A percentile compares a stretch with the other conserved stretches of the same genome.
Evolutionary conservation across 2,329 filamentous ascomycete genomes (phyloP).

Genomic region (Colletotrichum sp.): DNA sequence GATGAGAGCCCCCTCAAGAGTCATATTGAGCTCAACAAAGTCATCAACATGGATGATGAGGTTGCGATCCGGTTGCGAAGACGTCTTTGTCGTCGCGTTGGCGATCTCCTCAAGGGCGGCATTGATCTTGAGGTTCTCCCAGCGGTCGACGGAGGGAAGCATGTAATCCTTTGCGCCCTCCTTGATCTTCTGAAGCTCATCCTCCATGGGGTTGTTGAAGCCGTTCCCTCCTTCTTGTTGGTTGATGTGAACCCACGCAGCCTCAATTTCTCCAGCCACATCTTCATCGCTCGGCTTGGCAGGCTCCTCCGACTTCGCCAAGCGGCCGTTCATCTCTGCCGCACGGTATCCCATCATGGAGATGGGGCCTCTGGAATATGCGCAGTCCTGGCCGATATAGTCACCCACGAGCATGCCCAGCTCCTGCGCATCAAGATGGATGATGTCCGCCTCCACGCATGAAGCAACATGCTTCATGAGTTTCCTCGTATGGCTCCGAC

Average conservation of each 20-base stretch:
- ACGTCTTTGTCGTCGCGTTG: slow-evolving; percentile 16
- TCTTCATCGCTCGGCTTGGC: slow-evolving; percentile 36
- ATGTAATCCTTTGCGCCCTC: slow-evolving; percentile 35
- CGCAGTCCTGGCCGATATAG: slow-evolving; percentile 70
- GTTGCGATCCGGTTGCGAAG: slow-evolving; percentile 36
- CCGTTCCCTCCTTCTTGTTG: slow-evolving; percentile 25
- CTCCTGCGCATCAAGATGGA: slow-evolving; percentile 72
- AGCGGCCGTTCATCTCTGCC: slow-evolving; percentile 58
- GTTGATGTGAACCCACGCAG: slow-evolving; percentile 27
- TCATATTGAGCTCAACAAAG: slow-evolving; percentile 76
- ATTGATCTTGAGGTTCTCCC: slow-evolving; percentile 67
- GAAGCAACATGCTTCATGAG: slow-evolving; percentile 68
- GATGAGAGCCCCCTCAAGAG: slow-evolving; percentile 71
- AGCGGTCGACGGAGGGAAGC: slow-evolving; percentile 50
- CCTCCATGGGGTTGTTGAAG: slow-evolving; percentile 39
- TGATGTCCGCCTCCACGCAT: slow-evolving; percentile 67
- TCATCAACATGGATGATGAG: slow-evolving; percentile 83
- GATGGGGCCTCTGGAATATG: slow-evolving; percentile 50
- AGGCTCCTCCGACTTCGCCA: slow-evolving; percentile 54
- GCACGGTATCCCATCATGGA: slow-evolving; percentile 63
- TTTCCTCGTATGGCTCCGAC: slow-evolving; percentile 21
- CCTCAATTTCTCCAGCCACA: slow-evolving; percentile 25
- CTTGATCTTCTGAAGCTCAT: slow-evolving; percentile 49
- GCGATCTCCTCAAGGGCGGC: slow-evolving; percentile 60
- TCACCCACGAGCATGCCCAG: slow-evolving; percentile 72